Base-by-base conservation (phyloP, 2,329 filamentous ascomycete genomes). In the Taxawa tesnikishii region DNA sequence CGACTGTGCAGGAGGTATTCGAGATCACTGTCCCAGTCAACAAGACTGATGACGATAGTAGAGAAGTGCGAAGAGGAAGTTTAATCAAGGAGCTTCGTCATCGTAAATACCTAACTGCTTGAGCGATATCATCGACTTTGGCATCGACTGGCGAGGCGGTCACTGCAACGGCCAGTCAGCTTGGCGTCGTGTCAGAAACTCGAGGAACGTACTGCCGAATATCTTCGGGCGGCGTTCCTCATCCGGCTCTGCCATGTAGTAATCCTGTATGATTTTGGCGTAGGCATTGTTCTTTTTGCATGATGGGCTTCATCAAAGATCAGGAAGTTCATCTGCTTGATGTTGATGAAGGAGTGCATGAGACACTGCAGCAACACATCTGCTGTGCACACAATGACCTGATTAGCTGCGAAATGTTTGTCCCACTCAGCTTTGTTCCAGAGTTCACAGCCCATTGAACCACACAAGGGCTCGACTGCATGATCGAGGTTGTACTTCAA, bases 181-280 rank as follows among this genome's bases (percentile, higher is more conserved):
- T n/a, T n/a, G n/a, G n/a, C n/a, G n/a, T n/a, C n/a, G n/a, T n/a
- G n/a, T n/a, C n/a, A n/a, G n/a, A n/a, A n/a, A n/a, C n/a, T n/a
- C n/a, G n/a, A n/a, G n/a, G n/a, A n/a, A n/a, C n/a, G n/a, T 98
- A 88, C 96, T 94, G 15, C 88, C 88, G 43, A 98, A 81, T 13
- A 98, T 76, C 23, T 77, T 79, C 4, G 90, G 90, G 4, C 75
- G 67, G 29, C 58, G 59, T 0, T 49, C 44, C 0, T 52, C 40
- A 1, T 64, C 57, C 2, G 52, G 43, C 17, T 66, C 60, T 3
- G 66, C 56, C 2, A 73, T 41, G 48, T 94, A 96, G 44, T 83
- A 85, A 37, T 93, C 80, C 45, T 82, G 85, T 57, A 98, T 83
- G 37, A 98, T 90, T 16, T 67, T 70, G 37, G 88, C 83, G 49